These are phyloP conservation scores for Penicillium samsonianum DNA, from an alignment of 495 filamentous ascomycete genomes.

Conservation along the genomic window DNA sequence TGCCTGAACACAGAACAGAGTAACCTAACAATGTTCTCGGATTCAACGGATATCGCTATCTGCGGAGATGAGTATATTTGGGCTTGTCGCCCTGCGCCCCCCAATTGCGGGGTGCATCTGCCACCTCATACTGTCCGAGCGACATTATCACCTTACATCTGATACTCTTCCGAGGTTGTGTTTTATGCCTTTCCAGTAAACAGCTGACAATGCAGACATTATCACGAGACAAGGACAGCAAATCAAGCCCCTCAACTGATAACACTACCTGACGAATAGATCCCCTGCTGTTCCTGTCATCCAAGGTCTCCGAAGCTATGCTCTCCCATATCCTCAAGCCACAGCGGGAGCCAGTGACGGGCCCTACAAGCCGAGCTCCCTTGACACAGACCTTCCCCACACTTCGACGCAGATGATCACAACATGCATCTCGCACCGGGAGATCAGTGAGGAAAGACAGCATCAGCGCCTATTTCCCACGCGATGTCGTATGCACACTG, in stretches of 20 bases:
- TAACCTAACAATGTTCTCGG: background rate
- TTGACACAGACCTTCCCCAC: slow-evolving; percentile 7
- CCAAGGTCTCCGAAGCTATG: background rate
- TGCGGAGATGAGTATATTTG: background rate
- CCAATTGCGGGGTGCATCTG: slow-evolving; percentile 32
- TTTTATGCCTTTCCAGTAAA: background rate
- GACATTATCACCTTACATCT: slow-evolving; percentile 4
- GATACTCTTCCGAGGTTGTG: background rate
- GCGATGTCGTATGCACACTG: background rate
- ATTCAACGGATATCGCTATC: background rate
- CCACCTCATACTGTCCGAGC: slow-evolving; percentile 22
- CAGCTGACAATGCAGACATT: background rate
- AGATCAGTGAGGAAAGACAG: slow-evolving; percentile 12
- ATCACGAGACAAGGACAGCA: slow-evolving; percentile 9
- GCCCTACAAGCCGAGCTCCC: background rate
- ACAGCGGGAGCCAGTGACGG: slow-evolving; percentile 10
- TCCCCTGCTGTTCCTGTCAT: background rate
- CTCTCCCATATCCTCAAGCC: slow-evolving; percentile 1
- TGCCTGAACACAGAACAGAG: background rate
- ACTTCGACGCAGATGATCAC: slow-evolving; percentile 13
- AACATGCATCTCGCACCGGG: slow-evolving; percentile 3
- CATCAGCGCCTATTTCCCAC: background rate
- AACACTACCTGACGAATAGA: background rate
- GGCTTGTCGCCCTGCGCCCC: slow-evolving; percentile 4
- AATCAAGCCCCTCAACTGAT: slow-evolving; percentile 5